These are phyloP conservation scores for Botrytis fabae DNA, from an alignment of 2,329 filamentous ascomycete species.

Conservation along the genomic window DNA sequence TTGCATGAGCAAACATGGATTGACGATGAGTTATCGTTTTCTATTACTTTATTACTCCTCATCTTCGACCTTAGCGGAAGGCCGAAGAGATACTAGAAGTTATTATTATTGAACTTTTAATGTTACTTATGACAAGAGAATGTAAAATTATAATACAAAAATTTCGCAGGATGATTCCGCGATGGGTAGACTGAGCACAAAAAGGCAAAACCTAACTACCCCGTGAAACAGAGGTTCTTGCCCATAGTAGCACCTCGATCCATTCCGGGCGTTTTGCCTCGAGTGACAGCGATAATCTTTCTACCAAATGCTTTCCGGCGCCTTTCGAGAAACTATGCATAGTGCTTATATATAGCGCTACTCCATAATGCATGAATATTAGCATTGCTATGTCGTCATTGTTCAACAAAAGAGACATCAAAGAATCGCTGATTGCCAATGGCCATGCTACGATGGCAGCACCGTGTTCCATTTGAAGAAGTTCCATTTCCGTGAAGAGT, in stretches of 20 bases:
- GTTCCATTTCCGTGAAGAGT: neutral
- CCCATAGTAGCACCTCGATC: neutral
- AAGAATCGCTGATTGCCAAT: neutral
- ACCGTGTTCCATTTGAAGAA: neutral
- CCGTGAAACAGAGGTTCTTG: neutral
- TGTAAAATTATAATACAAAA: neutral
- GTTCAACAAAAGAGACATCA: neutral
- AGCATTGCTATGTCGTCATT: neutral
- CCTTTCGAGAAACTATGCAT: neutral
- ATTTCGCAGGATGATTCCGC: neutral
- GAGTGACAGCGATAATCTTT: neutral
- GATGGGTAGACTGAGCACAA: no score
- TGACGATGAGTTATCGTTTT: neutral
- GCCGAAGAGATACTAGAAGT: neutral
- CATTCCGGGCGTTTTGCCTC: neutral
- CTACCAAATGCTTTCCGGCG: neutral
- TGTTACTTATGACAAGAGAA: neutral
- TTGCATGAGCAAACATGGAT: neutral
- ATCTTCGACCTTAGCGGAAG: neutral
- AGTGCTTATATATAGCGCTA: neutral
- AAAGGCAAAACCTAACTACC: neutral
- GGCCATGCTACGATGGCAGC: neutral
- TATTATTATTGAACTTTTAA: neutral
- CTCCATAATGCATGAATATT: constrained; percentile 11
- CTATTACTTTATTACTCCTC: neutral